Evolutionary conservation across 1,139 yeast species (phyloP), one percentile per base, ranked within the genome.

Genomic region (Geotrichum bryndzae): DNA sequence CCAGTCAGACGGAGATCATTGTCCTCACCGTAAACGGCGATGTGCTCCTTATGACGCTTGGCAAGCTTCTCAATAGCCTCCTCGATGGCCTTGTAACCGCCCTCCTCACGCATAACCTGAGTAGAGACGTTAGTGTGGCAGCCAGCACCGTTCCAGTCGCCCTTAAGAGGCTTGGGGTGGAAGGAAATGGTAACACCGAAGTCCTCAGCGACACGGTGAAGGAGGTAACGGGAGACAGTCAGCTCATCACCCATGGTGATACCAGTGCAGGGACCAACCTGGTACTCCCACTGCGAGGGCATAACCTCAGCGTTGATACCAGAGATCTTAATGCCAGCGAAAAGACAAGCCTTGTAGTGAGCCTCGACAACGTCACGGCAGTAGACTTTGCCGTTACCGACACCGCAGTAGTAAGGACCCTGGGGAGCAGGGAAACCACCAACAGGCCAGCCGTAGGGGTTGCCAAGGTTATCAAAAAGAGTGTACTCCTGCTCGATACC

Each of bases 201-300:
- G 79, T 94, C 99, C 82, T 94, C 99, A 69, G 98, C 97, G 64
- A 91, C 96, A 80, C 97, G 88, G 79, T 85, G 86, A 75, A 94
- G 82, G 72, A 94, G 82, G 79, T 90, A 94, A 80, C 99, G 87
- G 66, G 97, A 95, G 73, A 92, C 84, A 94, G 98, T 92, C 77
- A 94, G 84, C 78, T 94, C 87, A 78, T 94, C 99, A 77, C 97
- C 99, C 97, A 94, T 92, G 70, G 80, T 77, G 76, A 94, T 92
- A 74, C 99, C 99, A 68, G 79, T 84, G 80, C 97, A 90, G 68
- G 99, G 99, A 74, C 99, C 99, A 70, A 94, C 98, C 83, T 94
- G 99, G 89, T 89, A 94, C 82, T 94, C 99, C 99, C 99, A 94
- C 84, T 94, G 99, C 64, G 98, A 90, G 64, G 99, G 99, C 98